A percentile compares a stretch with the other conserved stretches of the same genome.
Evolutionary conservation across 2,329 filamentous ascomycete genomes (phyloP).

Genomic region (Myotisia sp.): DNA sequence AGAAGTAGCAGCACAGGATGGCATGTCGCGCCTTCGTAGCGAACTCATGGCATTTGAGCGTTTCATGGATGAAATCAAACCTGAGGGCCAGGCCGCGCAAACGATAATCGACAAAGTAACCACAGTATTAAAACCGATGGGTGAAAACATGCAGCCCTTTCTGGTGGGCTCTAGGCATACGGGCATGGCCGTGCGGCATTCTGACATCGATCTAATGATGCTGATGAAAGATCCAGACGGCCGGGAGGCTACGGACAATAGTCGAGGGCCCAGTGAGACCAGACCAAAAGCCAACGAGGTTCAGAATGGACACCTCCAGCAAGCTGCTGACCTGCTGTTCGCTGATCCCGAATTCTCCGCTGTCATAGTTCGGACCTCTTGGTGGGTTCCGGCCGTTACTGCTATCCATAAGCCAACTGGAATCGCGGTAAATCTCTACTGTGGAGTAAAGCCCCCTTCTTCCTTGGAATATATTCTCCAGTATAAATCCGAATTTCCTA

Average conservation of each 20-base stretch:
- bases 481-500: conserved; percentile 37
- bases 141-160: conserved; percentile 21
- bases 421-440: conserved; percentile 39
- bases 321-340: conserved; percentile 15
- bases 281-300: conserved; percentile 19
- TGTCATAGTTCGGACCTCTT: conserved; percentile 15
- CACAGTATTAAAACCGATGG: conserved; percentile 17
- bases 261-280: conserved; percentile 22
- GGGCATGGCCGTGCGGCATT: conserved; percentile 38
- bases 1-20: conserved; percentile 10
- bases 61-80: conserved; percentile 31
- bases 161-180: conserved; percentile 42
- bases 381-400: conserved; percentile 20
- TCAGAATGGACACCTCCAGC: conserved; percentile 15
- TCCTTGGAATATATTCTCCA: conserved; percentile 32
- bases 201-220: conserved; percentile 41
- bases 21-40: conserved; percentile 22
- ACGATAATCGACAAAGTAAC: conserved; percentile 18
- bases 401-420: conserved; percentile 34
- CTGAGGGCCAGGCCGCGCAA: conserved; percentile 26
- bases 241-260: conserved; percentile 3
- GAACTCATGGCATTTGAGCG: conserved; percentile 35
- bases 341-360: conserved; percentile 14
- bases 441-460: conserved; percentile 25
- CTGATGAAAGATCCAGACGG: conserved; percentile 16